A percentile compares a stretch with the other conserved stretches of the same genome.
Evolutionary conservation across 257 asterid species (phyloP).

Genomic region (Fraxinus quadrangulata): DNA sequence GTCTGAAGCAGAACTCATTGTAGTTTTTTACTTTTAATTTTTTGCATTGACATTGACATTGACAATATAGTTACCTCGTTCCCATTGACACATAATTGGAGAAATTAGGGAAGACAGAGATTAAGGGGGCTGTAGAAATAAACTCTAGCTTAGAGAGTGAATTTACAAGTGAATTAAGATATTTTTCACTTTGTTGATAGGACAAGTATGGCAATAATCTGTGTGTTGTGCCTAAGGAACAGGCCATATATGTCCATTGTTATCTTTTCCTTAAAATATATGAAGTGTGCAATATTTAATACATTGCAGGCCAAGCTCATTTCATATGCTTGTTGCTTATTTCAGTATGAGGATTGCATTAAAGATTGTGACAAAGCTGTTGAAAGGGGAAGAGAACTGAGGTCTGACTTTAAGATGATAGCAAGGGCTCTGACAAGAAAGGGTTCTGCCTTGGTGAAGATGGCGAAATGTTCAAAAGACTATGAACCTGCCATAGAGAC

Average conservation of each 20-base stretch:
- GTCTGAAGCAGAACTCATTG: background rate
- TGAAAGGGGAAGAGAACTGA: conserved; percentile 88
- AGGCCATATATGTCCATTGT: background rate
- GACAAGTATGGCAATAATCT: background rate
- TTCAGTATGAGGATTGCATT: conserved; percentile 78
- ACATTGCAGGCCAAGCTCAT: background rate
- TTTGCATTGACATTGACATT: background rate
- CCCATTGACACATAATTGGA: background rate
- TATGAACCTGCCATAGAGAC: conserved; percentile 79
- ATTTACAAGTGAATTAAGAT: background rate
- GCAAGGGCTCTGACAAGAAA: conserved; percentile 94
- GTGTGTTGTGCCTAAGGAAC: background rate
- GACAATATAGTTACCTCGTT: background rate
- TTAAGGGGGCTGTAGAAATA: background rate
- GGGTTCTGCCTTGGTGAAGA: conserved; percentile 82
- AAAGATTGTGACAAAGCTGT: conserved; percentile 94
- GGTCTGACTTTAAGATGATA: conserved; percentile 85
- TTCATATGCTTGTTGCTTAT: background rate
- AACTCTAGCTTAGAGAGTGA: background rate
- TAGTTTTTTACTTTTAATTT: too few relatives aligned
- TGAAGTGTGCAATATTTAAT: background rate
- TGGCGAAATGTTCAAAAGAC: conserved; percentile 78
- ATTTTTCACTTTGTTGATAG: background rate
- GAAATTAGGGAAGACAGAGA: background rate
- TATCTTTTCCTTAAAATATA: background rate